Conservation (phyloP, 345 rosid species). For the Acer negundo region DNA sequence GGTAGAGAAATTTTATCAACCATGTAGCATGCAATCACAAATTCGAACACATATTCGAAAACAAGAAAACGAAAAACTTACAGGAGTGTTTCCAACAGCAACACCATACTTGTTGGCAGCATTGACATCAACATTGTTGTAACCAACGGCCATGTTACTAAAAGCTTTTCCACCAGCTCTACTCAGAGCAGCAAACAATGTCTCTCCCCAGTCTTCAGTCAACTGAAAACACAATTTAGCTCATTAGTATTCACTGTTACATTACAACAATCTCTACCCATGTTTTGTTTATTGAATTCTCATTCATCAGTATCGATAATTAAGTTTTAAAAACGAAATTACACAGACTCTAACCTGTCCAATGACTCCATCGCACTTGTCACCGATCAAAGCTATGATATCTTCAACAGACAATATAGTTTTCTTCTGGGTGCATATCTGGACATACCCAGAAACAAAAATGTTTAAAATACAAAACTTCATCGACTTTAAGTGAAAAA, state of each 20-base stretch:
- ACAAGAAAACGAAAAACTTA: constrained; percentile 34
- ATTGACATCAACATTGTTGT: constrained; percentile 92
- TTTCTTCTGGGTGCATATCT: constrained; percentile 95
- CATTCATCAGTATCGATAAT: too few species aligned
- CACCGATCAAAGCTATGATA: constrained; percentile 79
- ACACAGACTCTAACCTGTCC: constrained; percentile 55
- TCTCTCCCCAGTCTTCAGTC: constrained; percentile 97
- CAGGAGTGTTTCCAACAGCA: constrained; percentile 97
- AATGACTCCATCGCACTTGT: constrained; percentile 92
- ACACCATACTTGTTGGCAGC: constrained; percentile 93
- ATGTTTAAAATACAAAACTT: neutral
- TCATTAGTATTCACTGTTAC: neutral
- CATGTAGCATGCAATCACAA: too few species aligned
- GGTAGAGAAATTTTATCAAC: neutral
- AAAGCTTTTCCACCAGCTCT: constrained; percentile 94
- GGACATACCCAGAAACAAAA: neutral
- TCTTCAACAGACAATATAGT: constrained; percentile 93
- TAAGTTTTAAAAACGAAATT: too few species aligned
- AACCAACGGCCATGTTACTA: constrained; percentile 99
- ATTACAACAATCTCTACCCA: neutral
- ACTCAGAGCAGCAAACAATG: constrained; percentile 82
- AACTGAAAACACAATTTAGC: constrained; percentile 44
- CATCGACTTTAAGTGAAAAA: constrained; percentile 1
- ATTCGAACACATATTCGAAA: neutral
- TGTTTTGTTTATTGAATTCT: too few species aligned